Evolutionary conservation across 306 rosid species (phyloP), one percentile per base, ranked within the genome.

Genomic region (Datisca glomerata): DNA sequence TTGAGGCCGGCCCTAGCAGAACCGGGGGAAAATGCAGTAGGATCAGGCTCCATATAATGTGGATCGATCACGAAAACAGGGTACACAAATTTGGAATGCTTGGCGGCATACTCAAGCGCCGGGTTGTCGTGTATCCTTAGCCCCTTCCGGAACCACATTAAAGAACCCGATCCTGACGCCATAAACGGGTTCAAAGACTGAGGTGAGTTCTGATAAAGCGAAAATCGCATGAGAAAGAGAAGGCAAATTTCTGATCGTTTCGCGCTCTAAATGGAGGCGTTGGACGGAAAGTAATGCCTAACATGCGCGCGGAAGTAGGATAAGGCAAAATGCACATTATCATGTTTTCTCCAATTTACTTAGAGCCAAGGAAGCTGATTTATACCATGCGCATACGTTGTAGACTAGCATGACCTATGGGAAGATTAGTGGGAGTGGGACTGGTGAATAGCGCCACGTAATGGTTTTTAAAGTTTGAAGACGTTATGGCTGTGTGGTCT

Each of bases 131-230:
- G 97, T 65, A 87, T 76, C 70, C 97, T 59, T 8, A 87, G 60
- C 9, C 97, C 97, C 61, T 87, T 87, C 6, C 94, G 78, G 57
- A 87, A 87, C 94, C 93, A 87, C 39, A 87, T 32, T 6, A 87
- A 38, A 6, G 93, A 79, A 61, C 59, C 68, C 56, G 85, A 73
- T 40, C 74, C 78, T 46, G 70, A 41, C 8, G 60, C 55, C 78
- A 64, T 79, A 40, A 34, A 21, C 45, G 47, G 33, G 34, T 28
- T 36, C 8, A 41, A 38, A 18, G 22, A 10, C 43, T 23, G 38
- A 11, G 20, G 13, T 15, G 34, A 21, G 28, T 38, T 18, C 49
- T 39, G 34, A 18, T 47, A 14, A n/a, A 12, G 23, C 18, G 47
- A 49, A 6, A 17, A 41, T 18, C 58, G 59, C 65, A 40, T 47